Evolutionary conservation across 306 rosid species (phyloP), one percentile per base, ranked within the genome.

Genomic region (Elaeagnus macrophylla): DNA sequence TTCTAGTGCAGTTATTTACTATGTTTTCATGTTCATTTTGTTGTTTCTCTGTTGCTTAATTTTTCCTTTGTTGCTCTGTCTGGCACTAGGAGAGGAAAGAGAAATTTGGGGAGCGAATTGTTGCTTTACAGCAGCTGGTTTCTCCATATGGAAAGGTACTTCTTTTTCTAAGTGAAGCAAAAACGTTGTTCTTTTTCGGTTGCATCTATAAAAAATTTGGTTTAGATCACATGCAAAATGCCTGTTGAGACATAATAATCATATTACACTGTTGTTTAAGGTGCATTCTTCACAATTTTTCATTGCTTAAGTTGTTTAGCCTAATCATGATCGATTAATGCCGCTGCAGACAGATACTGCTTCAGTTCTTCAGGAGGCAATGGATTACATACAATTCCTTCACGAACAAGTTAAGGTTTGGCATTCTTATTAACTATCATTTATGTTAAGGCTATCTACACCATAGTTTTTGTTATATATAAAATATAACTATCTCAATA

Each of bases 331-430:
- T 53, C 61, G 32, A 51, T 46, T 17, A 62, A 63, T 69, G 53
- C 57, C 54, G 17, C 62, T 79, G 88, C 95, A 91, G 99, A 84
- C 99, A 11, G 99, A 91, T 70, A 91, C 99, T 19, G 95, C 99
- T 62, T 91, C 99, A 65, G 99, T 91, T 67, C 80, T 91, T 43
- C 59, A 54, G 56, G 99, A 82, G 76, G 99, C 96, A 38, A 91
- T 84, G 96, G 95, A 84, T 17, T 91, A 91, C 57, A 84, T 91
- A 75, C 77, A 67, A 20, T 91, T 91, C 80, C 96, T 91, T 75
- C 99, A 91, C 20, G 78, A 87, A 51, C 99, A 91, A 91, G 93
- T 91, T 71, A 84, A 91, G 99, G 99, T 87, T 66, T 52, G 93
- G 67, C 72, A 72, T 59, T 38, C 48, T 79, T 71, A 58, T 66